phyloP scores from a whole-genome alignment of 306 rosid species.

The cucumber (Cucumis sativus) region Cucumber_9930_V3 NC_026655.2:10128501-10129000 shows the following conservation, averaged over 20 bases:
- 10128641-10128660: background rate
- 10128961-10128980: slow-evolving; percentile 79
- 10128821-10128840: background rate
- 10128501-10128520: background rate
- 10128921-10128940: background rate
- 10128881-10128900: background rate
- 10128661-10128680: background rate
- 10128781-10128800: background rate
- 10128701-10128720: background rate
- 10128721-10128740: background rate
- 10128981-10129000: slow-evolving; percentile 73
- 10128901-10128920: background rate
- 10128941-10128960: slow-evolving; percentile 52
- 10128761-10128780: background rate
- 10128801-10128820: background rate
- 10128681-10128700: background rate
- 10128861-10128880: background rate
- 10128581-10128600: background rate
- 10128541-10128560: background rate
- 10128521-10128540: background rate
- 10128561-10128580: background rate
- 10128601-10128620: background rate
- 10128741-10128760: background rate
- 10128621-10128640: background rate
- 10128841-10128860: background rate